Conservation (phyloP, 139 green algal genomes). For the Monoraphidium neglectum region DNA sequence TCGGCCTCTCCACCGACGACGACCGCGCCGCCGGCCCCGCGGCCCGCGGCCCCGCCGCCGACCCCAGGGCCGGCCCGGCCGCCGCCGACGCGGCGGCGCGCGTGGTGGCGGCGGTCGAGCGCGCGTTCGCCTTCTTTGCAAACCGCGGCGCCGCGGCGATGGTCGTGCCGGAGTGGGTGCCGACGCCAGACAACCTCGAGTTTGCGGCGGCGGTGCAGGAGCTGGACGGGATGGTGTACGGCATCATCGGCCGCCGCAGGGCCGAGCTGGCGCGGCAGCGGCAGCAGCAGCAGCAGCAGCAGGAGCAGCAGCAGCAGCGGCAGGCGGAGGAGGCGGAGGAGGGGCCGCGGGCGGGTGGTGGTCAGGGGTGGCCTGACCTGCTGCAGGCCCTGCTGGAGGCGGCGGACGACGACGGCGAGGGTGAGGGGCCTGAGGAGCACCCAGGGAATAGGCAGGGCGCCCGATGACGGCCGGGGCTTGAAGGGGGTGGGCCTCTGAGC, state of each 20-base stretch:
- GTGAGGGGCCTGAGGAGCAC: too few species aligned
- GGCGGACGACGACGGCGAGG: constrained; percentile 55
- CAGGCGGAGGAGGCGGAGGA: neutral
- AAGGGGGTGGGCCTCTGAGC: too few species aligned
- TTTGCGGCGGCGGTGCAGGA: constrained; percentile 74
- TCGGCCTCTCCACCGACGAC: constrained; percentile 51
- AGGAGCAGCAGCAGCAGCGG: constrained; percentile 2
- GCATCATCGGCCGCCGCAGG: constrained; percentile 61
- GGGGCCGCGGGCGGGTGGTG: neutral
- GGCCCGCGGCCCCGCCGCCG: neutral
- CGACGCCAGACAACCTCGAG: constrained; percentile 77
- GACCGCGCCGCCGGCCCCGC: neutral
- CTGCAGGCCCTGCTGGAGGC: constrained; percentile 70
- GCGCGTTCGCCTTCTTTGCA: constrained; percentile 80
- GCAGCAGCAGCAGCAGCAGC: neutral
- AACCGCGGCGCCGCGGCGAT: constrained; percentile 38
- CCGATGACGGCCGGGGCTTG: too few species aligned
- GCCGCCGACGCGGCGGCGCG: constrained; percentile 7
- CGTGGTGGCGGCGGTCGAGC: constrained; percentile 44
- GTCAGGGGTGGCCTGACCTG: constrained; percentile 41
- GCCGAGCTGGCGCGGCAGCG: constrained; percentile 20
- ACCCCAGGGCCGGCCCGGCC: neutral
- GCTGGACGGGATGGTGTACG: constrained; percentile 81
- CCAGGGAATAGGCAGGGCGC: too few species aligned
- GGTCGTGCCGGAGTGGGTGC: constrained; percentile 83